Evolutionary conservation across 1,139 yeast genomes (phyloP).

Genomic region (Kodamaea plutei): DNA sequence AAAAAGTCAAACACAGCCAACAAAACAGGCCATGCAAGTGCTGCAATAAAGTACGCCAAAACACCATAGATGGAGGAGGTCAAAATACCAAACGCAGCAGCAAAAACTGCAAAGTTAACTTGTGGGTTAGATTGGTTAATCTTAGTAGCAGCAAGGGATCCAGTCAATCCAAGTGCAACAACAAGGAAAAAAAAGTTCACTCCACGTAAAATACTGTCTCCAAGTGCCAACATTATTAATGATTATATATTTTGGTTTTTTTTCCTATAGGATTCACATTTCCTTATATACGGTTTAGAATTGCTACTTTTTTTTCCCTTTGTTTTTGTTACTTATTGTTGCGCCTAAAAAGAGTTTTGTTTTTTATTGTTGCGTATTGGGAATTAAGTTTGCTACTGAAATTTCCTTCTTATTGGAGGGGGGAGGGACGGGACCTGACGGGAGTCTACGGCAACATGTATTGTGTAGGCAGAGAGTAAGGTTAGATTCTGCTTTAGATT

Average conservation of each 20-base stretch:
- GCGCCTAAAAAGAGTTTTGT: constrained; percentile 1
- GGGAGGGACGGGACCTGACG: neutral
- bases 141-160: constrained; percentile 74
- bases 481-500: no score
- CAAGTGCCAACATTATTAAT: constrained; percentile 60
- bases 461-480: no score
- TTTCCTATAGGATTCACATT: no score
- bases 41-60: constrained; percentile 70
- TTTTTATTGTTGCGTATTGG: constrained; percentile 2
- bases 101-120: constrained; percentile 82
- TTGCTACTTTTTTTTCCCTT: no score
- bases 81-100: constrained; percentile 80
- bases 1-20: constrained; percentile 75
- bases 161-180: constrained; percentile 79
- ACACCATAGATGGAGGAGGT: constrained; percentile 79
- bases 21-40: constrained; percentile 84
- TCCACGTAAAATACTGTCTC: constrained; percentile 71
- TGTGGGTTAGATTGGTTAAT: constrained; percentile 59
- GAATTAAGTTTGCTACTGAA: neutral
- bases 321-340: neutral
- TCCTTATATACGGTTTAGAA: no score
- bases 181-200: constrained; percentile 72
- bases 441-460: no score
- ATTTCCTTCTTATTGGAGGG: neutral
- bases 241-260: neutral